Evolutionary conservation across 345 rosid species (phyloP), one percentile per base, ranked within the genome.

Genomic region (Lumnitzera littorea): DNA sequence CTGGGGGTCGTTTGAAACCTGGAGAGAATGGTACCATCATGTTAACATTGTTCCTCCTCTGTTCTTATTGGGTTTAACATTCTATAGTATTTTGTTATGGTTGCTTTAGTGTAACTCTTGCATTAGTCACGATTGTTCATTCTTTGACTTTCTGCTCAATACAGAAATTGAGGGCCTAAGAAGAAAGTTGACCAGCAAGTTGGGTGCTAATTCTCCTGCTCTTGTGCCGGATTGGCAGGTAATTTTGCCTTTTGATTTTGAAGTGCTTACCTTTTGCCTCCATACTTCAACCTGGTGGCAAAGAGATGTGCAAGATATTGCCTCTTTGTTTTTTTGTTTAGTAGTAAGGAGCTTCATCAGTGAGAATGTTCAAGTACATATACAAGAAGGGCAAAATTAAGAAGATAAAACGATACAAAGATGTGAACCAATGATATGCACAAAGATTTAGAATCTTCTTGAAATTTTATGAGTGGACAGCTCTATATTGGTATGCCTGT

Each of bases 201-300:
- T 94, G 60, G 97, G 96, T 68, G 97, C 96, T 58, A 87, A 83
- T 79, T 87, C 94, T n/a, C 80, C 90, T 55, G 85, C 82, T 69
- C 82, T 84, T 72, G 91, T 86, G 62, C 96, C 96, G 24, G 91
- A 94, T 51, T 94, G 99, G 96, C 91, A 90, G 97, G 99, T 88
- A 80, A 16, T 27, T 11, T 49, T 36, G 56, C 57, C 31, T 60
- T 29, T 68, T 58, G 56, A 36, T 9, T 20, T 36, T 36, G 9
- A 36, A 36, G 43, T 5, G 43, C 43, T 36, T 36, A 36, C 11
- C 11, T 36, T 4, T 36, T 7, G 11, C 43, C 10, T 36, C 43
- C 7, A 36, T 2, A 36, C 43, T 36, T 36, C 10, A 1, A 29
- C 7, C 7, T 29, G 3, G 43, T 36, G 43, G 10, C 43, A 36